These are phyloP conservation scores for Cryphonectria nitschkei DNA, from an alignment of 2,329 filamentous ascomycete species.

Conservation along the genomic window DNA sequence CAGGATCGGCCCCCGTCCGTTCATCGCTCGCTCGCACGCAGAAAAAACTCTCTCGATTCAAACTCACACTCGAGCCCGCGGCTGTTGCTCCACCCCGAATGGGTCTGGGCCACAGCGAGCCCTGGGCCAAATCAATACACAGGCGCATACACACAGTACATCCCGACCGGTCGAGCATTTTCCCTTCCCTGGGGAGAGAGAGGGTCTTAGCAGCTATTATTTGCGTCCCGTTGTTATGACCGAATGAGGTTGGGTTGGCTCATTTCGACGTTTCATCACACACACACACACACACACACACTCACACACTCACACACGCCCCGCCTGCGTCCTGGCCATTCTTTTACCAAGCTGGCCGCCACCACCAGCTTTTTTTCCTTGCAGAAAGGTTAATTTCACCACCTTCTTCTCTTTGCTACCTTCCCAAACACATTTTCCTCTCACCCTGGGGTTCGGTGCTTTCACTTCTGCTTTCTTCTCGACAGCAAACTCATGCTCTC, in stretches of 20 bases:
- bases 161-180: slow-evolving; percentile 34
- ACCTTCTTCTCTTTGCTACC: slow-evolving; percentile 31
- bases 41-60: background rate
- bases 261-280: slow-evolving; percentile 46
- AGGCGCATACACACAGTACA: slow-evolving; percentile 11
- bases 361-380: slow-evolving; percentile 49
- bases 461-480: slow-evolving; percentile 23
- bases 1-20: slow-evolving; percentile 23
- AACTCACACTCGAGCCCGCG: slow-evolving; percentile 4
- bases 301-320: slow-evolving; percentile 38
- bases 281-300: background rate
- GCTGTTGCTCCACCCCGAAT: slow-evolving; percentile 27
- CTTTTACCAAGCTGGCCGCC: slow-evolving; percentile 50
- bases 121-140: slow-evolving; percentile 16
- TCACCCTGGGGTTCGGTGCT: slow-evolving; percentile 26
- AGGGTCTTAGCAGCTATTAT: slow-evolving; percentile 34
- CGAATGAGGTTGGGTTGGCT: slow-evolving; percentile 51
- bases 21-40: slow-evolving; percentile 16
- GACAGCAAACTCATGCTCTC: slow-evolving; percentile 24
- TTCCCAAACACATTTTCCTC: slow-evolving; percentile 12
- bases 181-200: slow-evolving; percentile 33
- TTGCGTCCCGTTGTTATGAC: slow-evolving; percentile 41
- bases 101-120: slow-evolving; percentile 28
- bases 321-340: slow-evolving; percentile 44
- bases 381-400: slow-evolving; percentile 43